Evolutionary conservation across 345 rosid genomes (phyloP).

Genomic region (Arabis alpina): DNA sequence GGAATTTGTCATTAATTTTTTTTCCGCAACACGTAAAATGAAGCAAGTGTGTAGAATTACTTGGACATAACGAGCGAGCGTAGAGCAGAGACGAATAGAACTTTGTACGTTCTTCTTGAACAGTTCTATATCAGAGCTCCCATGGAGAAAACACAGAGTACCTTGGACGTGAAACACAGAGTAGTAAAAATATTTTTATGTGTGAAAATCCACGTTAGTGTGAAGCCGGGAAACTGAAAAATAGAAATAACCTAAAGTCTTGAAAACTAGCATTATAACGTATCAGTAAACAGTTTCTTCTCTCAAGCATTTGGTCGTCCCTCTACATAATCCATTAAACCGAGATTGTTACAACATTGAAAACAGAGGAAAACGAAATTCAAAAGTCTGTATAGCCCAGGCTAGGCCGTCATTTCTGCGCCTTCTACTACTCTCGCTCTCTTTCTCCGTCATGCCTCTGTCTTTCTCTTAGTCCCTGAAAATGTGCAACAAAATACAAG

Average conservation of each 20-base stretch:
- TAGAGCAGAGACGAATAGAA: too few relatives aligned
- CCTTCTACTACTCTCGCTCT: conserved; percentile 16
- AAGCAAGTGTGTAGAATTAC: too few relatives aligned
- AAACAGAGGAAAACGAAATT: conserved; percentile 21
- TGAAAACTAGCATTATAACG: neutral
- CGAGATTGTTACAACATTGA: conserved; percentile 28
- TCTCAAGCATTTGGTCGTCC: conserved; percentile 12
- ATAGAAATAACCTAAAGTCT: neutral
- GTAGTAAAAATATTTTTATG: too few relatives aligned
- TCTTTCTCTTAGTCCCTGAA: conserved; percentile 43
- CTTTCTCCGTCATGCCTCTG: conserved; percentile 12
- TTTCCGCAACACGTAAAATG: too few relatives aligned
- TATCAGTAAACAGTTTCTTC: conserved; percentile 4
- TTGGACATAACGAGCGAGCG: too few relatives aligned
- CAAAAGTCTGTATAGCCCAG: conserved; percentile 29
- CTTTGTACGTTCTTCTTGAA: too few relatives aligned
- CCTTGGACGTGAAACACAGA: too few relatives aligned
- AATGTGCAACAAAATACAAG: conserved; percentile 20
- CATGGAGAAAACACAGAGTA: too few relatives aligned
- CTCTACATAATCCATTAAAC: conserved; percentile 33
- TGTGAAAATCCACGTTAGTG: too few relatives aligned
- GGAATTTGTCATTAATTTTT: too few relatives aligned
- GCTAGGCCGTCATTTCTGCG: conserved; percentile 7
- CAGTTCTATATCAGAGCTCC: too few relatives aligned
- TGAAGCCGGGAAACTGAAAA: too few relatives aligned